Evolutionary conservation across 2,329 filamentous ascomycete species (phyloP).

Genomic region (Ophiostoma australiae): DNA sequence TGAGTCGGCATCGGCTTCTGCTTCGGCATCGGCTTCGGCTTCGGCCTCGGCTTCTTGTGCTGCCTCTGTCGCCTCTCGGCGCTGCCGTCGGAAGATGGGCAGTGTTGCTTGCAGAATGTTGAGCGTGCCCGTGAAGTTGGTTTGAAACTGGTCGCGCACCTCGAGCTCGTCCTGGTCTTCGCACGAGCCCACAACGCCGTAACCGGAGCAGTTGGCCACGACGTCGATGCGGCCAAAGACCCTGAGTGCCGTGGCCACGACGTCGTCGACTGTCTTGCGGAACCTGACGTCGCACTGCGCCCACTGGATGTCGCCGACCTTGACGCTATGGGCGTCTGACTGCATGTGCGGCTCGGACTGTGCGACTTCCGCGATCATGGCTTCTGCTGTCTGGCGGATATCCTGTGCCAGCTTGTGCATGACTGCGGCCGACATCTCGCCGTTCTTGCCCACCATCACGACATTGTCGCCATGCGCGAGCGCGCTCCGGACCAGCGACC

Average conservation of each 20-base stretch:
- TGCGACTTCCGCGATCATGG: neutral
- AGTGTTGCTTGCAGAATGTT: constrained; percentile 88
- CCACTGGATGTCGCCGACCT: neutral
- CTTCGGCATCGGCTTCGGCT: neutral
- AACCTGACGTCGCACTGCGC: constrained; percentile 82
- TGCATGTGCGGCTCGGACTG: neutral
- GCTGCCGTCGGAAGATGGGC: constrained; percentile 75
- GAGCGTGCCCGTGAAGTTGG: constrained; percentile 92
- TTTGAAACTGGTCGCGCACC: constrained; percentile 92
- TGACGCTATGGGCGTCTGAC: too few relatives aligned
- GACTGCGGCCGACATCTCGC: constrained; percentile 66
- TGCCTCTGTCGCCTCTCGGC: neutral
- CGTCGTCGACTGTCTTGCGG: constrained; percentile 67
- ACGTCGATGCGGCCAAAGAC: constrained; percentile 81
- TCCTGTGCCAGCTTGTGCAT: constrained; percentile 60
- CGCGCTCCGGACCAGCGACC: constrained; percentile 78
- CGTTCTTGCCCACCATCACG: constrained; percentile 75
- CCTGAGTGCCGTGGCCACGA: constrained; percentile 64
- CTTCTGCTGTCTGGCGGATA: constrained; percentile 48
- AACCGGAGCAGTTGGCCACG: constrained; percentile 89
- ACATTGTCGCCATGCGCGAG: constrained; percentile 78
- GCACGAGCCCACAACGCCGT: constrained; percentile 90
- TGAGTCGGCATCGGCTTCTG: neutral
- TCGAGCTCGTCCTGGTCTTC: constrained; percentile 97
- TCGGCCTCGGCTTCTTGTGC: neutral